Evolutionary conservation across 148 eudicot species (phyloP).

Genomic region (Selenicereus undatus): DNA sequence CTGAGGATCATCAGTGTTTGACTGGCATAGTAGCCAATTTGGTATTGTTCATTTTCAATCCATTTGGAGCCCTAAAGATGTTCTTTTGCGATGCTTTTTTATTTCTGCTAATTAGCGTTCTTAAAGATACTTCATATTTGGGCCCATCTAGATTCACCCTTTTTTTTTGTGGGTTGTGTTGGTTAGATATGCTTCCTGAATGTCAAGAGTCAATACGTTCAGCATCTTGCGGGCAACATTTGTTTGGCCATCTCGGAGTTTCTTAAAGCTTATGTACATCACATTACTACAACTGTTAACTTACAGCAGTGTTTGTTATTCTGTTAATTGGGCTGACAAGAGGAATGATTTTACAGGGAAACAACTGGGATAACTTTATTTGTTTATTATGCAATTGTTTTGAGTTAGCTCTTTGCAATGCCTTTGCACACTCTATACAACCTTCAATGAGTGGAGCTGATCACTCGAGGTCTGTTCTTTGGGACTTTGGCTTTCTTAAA

Average conservation of each 20-base stretch:
- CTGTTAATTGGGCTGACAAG: constrained; percentile 12
- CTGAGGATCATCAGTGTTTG: constrained; percentile 39
- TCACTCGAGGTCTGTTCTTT: constrained; percentile 19
- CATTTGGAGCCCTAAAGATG: no score
- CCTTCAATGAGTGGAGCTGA: constrained; percentile 18
- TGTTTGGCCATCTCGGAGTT: constrained; percentile 55
- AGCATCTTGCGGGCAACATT: constrained; percentile 55
- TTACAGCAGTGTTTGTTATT: neutral
- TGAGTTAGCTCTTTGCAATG: constrained; percentile 42
- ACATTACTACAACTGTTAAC: neutral
- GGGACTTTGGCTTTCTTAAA: constrained; percentile 16
- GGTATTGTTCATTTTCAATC: constrained; percentile 32
- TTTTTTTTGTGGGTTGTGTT: neutral
- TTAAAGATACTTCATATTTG: neutral
- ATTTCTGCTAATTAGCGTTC: neutral
- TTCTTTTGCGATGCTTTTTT: no score
- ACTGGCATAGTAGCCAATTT: constrained; percentile 37
- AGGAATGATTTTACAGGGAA: constrained; percentile 36
- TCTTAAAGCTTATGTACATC: constrained; percentile 41
- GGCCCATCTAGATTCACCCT: neutral
- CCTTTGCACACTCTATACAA: constrained; percentile 29
- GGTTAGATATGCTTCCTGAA: constrained; percentile 44
- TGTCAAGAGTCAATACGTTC: constrained; percentile 43
- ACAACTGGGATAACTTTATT: constrained; percentile 41
- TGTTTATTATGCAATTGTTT: constrained; percentile 48